These are phyloP conservation scores for Kalmusia sp. DNA, from an alignment of 2,329 filamentous ascomycete genomes.

Conservation along the genomic window DNA sequence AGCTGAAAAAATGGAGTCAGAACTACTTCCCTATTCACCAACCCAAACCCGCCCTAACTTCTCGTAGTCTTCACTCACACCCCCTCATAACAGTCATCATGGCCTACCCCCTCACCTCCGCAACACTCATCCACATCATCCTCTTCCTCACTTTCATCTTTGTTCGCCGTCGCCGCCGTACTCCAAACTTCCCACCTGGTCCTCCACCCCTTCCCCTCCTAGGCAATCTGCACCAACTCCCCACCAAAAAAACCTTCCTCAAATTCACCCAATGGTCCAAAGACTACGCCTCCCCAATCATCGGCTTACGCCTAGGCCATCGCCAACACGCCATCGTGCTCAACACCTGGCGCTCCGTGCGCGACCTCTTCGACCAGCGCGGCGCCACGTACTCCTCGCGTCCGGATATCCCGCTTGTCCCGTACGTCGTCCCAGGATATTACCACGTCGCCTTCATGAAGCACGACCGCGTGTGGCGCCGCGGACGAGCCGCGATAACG, in stretches of 20 bases:
- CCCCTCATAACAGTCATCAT: background rate
- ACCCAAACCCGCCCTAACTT: background rate
- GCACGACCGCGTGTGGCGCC: conserved; percentile 24
- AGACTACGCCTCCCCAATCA: conserved; percentile 11
- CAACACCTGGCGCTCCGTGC: conserved; percentile 54
- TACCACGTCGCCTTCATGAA: conserved; percentile 19
- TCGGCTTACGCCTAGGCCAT: conserved; percentile 11
- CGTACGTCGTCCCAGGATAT: background rate
- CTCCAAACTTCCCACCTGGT: conserved; percentile 13
- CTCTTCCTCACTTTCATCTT: background rate
- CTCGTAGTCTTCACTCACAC: background rate
- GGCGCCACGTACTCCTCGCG: conserved; percentile 59
- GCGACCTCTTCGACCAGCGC: conserved; percentile 60
- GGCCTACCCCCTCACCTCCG: background rate
- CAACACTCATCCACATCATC: background rate
- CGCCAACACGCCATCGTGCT: conserved; percentile 55
- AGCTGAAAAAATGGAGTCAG: background rate
- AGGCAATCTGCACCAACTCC: conserved; percentile 21
- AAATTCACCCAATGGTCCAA: conserved; percentile 10
- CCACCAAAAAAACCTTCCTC: conserved; percentile 5
- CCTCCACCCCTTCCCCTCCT: conserved; percentile 15
- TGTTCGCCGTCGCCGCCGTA: background rate
- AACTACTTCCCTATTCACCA: background rate
- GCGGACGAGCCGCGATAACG: conserved; percentile 3
- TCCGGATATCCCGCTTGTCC: conserved; percentile 37